Base-by-base conservation (phyloP, 768 basidiomycete species). In the Lanmaoa pseudosensibilis region DNA sequence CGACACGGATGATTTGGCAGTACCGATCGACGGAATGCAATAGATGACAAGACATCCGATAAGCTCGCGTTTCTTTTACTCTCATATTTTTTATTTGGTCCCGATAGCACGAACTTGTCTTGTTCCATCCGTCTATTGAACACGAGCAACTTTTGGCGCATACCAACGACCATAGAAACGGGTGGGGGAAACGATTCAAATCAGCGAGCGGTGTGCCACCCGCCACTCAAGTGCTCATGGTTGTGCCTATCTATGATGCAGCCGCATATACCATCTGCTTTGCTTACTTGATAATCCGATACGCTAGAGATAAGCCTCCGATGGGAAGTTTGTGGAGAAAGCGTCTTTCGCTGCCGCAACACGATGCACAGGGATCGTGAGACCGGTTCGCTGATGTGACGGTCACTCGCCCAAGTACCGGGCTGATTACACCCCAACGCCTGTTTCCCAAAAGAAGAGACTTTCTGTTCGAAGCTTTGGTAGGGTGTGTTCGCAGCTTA, bases 271-370 rank as follows among this genome's bases (percentile, higher is more conserved):
- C n/a, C 45, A 54, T 45, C 52, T 33, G 30, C 34, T 1, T n/a
- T 36, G 62, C 57, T 64, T 38, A 46, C 46, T 37, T 50, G 62
- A 56, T 48, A n/a, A 38, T 60, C 49, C 36, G 62, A 54, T 47
- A 16, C 5, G 53, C 39, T 12, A 46, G 32, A 41, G 56, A 63
- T 48, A 55, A 52, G 39, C 40, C 36, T 54, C 53, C 15, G 47
- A 50, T 47, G 50, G 47, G 45, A n/a, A 43, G 12, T 40, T 13
- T 11, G 38, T 37, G 54, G 54, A 46, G 52, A 30, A 11, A 54
- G 16, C 25, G 15, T 15, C 4, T 10, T 13, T 34, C 41, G 32
- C 32, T 21, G 46, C 45, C 41, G 41, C 5, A 19, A 25, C 25
- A 9, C 23, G 27, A 32, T 32, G 46, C 19, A 19, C 16, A 48